Evolutionary conservation across 2,329 filamentous ascomycete genomes (phyloP), one percentile per base, ranked within the genome.

Genomic region (Sclerotinia glacialis): DNA sequence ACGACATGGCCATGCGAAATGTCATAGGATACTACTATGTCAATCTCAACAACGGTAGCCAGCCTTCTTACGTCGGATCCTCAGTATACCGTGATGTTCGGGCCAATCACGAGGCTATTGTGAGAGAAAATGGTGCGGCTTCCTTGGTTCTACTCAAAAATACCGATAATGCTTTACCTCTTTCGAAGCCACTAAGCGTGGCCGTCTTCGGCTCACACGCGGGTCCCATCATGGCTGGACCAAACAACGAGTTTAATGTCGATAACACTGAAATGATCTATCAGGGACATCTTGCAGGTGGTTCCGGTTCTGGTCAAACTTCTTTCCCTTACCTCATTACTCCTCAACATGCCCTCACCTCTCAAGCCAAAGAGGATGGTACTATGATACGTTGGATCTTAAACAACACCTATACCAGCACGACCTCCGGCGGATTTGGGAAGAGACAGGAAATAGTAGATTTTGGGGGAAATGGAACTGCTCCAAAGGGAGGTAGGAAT

Each of bases 1-100:
- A 97, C 73, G 95, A 98, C 75, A 96, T 97, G 89, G 91, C 86
- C 5, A 89, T 92, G 76, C 87, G 95, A 73, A 96, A 90, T 76
- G 89, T 90, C 85, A 83, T 87, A 3, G 82, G 86, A 31, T 86
- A 84, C 76, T 89, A 87, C 80, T 89, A 89, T 78, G 72, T 73
- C 28, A 72, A 83, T 86, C 0, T 81, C 83, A 28, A 83, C 54
- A 63, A 58, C 44, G 55, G 64, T 26, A 34, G 16, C 34, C 23
- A 46, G n/a, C 53, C 46, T 42, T n/a, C 64, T 44, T 23, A 58
- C 28, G 21, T 64, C 31, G 23, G 85, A 68, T 80, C 84, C 70
- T 85, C 89, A 4, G 92, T 23, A 14, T 63, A 63, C 16, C 85
- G 96, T 42, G 87, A 97, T 72, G 93, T 95, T 18, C 90, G 88